Evolutionary conservation across 2,329 filamentous ascomycete genomes (phyloP).

Genomic region (Trichoderma lentiforme): DNA sequence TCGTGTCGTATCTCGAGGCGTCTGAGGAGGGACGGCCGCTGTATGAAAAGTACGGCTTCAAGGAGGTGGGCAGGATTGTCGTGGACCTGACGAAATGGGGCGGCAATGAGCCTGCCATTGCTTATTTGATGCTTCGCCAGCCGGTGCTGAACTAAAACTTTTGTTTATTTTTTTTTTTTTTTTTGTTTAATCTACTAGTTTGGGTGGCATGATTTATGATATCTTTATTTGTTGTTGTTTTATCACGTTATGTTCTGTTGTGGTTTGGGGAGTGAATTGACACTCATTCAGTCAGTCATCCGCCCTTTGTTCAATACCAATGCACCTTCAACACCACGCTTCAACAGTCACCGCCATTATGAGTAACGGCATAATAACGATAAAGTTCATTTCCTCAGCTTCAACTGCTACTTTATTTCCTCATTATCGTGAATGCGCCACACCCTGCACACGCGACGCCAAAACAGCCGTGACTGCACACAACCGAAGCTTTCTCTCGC

Average conservation of each 20-base stretch:
- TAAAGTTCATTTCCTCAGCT: neutral
- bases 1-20: constrained; percentile 38
- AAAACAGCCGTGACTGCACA: neutral
- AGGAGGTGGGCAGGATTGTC: constrained; percentile 27
- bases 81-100: constrained; percentile 32
- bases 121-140: constrained; percentile 28
- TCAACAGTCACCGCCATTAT: neutral
- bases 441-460: neutral
- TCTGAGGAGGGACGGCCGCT: constrained; percentile 31
- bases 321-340: neutral
- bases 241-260: neutral
- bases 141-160: neutral
- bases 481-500: neutral
- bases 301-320: neutral
- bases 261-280: neutral
- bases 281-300: neutral
- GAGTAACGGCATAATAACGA: neutral
- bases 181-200: too few species aligned
- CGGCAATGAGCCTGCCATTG: constrained; percentile 23
- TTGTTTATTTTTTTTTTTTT: too few species aligned
- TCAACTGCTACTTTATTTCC: neutral
- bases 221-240: neutral
- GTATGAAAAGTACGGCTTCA: constrained; percentile 37
- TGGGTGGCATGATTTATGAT: neutral
- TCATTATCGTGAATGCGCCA: neutral